Percentiles rank a stretch among this genome's conserved stretches.
These are phyloP conservation scores for Camellia lanceoleosa DNA, from an alignment of 148 eudicot species.

Conservation along the genomic window DNA sequence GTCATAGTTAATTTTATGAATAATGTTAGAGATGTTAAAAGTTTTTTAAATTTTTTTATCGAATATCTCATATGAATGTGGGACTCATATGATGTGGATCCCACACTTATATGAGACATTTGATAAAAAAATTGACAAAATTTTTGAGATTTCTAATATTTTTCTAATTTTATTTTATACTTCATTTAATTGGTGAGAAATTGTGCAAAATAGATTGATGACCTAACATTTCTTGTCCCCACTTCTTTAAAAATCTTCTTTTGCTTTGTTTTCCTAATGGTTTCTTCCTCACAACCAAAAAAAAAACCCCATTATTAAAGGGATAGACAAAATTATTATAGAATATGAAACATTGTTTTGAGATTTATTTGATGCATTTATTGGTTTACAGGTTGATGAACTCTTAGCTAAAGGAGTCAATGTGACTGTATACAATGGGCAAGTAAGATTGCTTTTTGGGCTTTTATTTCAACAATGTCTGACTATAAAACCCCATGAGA, in stretches of 20 bases:
- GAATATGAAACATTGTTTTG: not conserved
- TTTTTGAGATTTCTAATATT: no score
- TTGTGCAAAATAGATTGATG: not conserved
- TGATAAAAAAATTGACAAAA: no score
- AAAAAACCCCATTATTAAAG: no score
- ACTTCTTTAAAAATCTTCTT: not conserved
- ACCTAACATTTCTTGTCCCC: no score
- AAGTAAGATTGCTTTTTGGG: conserved; percentile 14
- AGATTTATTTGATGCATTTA: not conserved
- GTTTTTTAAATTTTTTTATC: no score
- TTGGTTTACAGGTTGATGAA: conserved; percentile 42
- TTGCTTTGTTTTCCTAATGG: no score
- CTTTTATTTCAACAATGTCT: not conserved
- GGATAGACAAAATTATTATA: not conserved
- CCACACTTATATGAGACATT: no score
- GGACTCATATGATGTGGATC: no score
- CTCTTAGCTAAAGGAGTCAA: conserved; percentile 34
- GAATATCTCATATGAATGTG: no score
- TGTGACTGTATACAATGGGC: conserved; percentile 41
- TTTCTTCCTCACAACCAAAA: not conserved
- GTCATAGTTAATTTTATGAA: no score
- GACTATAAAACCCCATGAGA: not conserved
- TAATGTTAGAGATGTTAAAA: no score
- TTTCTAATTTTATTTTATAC: no score
- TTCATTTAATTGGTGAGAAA: not conserved